These are phyloP conservation scores for Spathaspora gorwiae DNA, from an alignment of 805 yeast species.

Conservation along the genomic window DNA sequence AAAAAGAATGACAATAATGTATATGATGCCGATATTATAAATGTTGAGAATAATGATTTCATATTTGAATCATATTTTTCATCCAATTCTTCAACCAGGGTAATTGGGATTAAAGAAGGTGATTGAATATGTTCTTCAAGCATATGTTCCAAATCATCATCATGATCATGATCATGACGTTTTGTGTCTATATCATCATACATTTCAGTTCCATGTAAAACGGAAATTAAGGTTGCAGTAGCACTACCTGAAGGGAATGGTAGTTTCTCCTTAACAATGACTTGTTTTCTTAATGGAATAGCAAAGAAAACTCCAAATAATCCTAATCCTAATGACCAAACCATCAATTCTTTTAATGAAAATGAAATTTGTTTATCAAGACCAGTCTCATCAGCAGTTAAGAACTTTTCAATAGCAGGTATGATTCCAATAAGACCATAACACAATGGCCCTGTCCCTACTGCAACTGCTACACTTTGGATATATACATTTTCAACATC, in stretches of 20 bases:
- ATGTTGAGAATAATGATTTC: constrained; percentile 54
- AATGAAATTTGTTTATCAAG: constrained; percentile 32
- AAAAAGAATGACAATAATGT: constrained; percentile 69
- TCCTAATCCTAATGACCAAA: constrained; percentile 86
- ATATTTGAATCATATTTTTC: constrained; percentile 43
- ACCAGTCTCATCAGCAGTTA: constrained; percentile 77
- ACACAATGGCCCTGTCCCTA: constrained; percentile 95
- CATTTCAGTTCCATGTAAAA: constrained; percentile 68
- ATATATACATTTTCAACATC: constrained; percentile 94
- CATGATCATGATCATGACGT: constrained; percentile 1
- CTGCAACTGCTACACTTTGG: constrained; percentile 92
- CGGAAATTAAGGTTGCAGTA: constrained; percentile 88
- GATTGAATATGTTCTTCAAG: background rate
- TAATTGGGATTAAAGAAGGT: background rate
- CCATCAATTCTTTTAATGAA: constrained; percentile 49
- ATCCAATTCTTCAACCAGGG: background rate
- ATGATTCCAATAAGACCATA: constrained; percentile 93
- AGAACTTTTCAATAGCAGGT: constrained; percentile 90
- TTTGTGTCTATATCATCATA: constrained; percentile 25
- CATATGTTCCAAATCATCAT: background rate
- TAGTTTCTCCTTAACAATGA: constrained; percentile 78
- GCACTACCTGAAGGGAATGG: constrained; percentile 96
- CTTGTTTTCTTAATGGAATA: constrained; percentile 79
- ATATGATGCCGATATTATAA: constrained; percentile 64
- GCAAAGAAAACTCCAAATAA: constrained; percentile 96